Evolutionary conservation across 371 early-diverging fungal genomes (phyloP), one percentile per base, ranked within the genome.

Genomic region (Rhizopus microsporus): DNA sequence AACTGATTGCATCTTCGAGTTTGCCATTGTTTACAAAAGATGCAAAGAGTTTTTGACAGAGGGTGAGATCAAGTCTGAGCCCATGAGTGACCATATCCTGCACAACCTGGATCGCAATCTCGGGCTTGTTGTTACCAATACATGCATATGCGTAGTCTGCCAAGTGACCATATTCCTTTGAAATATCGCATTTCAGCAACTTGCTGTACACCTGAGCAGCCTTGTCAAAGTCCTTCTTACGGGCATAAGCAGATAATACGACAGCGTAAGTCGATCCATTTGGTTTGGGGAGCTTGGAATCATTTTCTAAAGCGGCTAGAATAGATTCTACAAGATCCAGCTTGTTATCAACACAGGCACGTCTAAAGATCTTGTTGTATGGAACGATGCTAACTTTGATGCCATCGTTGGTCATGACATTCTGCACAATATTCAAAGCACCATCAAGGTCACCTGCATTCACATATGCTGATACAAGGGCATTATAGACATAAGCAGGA

Each of bases 381-480:
- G 74, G 68, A 7, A 50, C 16, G 32, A 78, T 75, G 30, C 67
- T 70, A 3, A 71, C 40, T 7, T 53, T 52, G 9, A 78, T 59
- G 4, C 54, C 46, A 45, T 75, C 75, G 23, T 78, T 57, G 3
- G 65, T 61, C 69, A 75, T 71, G 1, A 62, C 52, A 16, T 66
- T 67, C 15, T 78, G 74, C 7, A 82, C 47, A 7, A 80, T 57
- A 29, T 75, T 57, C 54, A 78, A 48, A 31, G 83, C 80, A 29
- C 70, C 69, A 13, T 47, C 13, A 9, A 77, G 23, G 42, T 80
- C 77, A 34, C 73, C 76, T 10, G 69, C 74, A 42, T 68, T 61
- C 34, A 71, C 66, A 56, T 80, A 69, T 34, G 83, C 83, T 59
- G 60, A 62, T 0, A 80, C 74, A 4, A 75, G 56, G 3, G 78